Evolutionary conservation across 2,329 filamentous ascomycete species (phyloP), one percentile per base, ranked within the genome.

Genomic region (Thelonectria discophora): DNA sequence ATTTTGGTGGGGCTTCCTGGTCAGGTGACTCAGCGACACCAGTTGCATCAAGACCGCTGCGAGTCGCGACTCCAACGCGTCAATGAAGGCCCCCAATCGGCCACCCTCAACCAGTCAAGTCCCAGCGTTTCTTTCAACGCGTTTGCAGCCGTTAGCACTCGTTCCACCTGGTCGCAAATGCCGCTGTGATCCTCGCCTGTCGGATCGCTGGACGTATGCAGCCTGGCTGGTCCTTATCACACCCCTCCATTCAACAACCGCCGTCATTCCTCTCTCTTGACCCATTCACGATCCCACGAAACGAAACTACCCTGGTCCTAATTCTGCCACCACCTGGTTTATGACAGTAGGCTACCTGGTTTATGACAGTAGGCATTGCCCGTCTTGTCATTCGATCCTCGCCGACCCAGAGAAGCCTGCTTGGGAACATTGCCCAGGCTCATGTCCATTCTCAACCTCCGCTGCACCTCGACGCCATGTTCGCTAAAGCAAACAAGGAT

Each of bases 291-390:
- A n/a, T 15, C 17, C 17, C 43, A 42, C 32, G 24, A 24, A 37
- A 24, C n/a, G 27, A 21, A 50, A 27, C 15, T 24, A n/a, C 18
- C 10, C n/a, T 30, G 46, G 45, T 60, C 15, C 27, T 8, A 30
- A 39, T 11, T 15, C 57, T 46, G 53, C 34, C 24, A 18, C 55
- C 24, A 30, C 30, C 53, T 62, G 55, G 71, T 79, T 73, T 74
- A 79, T 79, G 77, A 75, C 63, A 71, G 65, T 69, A 68, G 74
- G 72, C 65, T n/a, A 30, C 30, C 53, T 62, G 55, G 71, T 79
- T 73, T 74, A 79, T 79, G 77, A 75, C 63, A 71, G 65, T 69
- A 68, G 74, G 72, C 65, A 71, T 74, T 55, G 53, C 65, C 57
- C 66, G 68, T 62, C 71, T 78, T 30, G 59, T 69, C 39, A 53